Evolutionary conservation across 805 yeast genomes (phyloP), one percentile per base, ranked within the genome.

Genomic region (Diddensiella transvaalensis): DNA sequence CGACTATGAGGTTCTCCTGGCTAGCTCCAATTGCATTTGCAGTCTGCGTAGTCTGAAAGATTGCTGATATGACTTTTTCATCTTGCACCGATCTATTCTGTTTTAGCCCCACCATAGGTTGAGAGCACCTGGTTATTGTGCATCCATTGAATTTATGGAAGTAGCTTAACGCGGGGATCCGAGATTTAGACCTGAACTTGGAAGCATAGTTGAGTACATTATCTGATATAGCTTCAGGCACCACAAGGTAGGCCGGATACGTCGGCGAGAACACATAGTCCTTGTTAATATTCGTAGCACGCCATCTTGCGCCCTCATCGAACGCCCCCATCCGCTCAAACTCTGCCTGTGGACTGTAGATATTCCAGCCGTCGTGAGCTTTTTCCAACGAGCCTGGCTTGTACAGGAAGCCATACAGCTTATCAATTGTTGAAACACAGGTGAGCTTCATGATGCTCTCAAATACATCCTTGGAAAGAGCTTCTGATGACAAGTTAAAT

Each of bases 51-150:
- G 85, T 75, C 33, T 72, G 70, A 64, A 89, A 88, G 5, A 87
- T 82, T 54, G 88, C 95, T 22, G 72, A 70, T 1, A 93, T 73
- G 30, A 93, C 67, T 53, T 80, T 83, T 63, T 93, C 99, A 71
- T 93, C 99, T 65, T 93, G 99, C 22, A 87, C 74, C 2, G 95
- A 88, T 42, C 98, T 70, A 55, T 82, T 80, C 62, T 89, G 95
- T 50, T 87, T 89, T 15, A 93, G 59, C 0, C 99, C 98, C 0
- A 90, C 90, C 54, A 91, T 67, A 0, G 99, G 99, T 68, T 93
- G 99, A 2, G 97, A 75, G 58, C 96, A 87, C 49, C 99, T 73
- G 0, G 93, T 82, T 15, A 93, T 88, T 1, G 93, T 77, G 60
- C 93, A 82, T 1, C 56, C 46, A 55, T 72, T 87, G 39, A 74